Percentiles rank a stretch among this genome's conserved stretches.
phyloP scores from a whole-genome alignment of 345 rosid species.

The Gossypium raimondii region DNA sequence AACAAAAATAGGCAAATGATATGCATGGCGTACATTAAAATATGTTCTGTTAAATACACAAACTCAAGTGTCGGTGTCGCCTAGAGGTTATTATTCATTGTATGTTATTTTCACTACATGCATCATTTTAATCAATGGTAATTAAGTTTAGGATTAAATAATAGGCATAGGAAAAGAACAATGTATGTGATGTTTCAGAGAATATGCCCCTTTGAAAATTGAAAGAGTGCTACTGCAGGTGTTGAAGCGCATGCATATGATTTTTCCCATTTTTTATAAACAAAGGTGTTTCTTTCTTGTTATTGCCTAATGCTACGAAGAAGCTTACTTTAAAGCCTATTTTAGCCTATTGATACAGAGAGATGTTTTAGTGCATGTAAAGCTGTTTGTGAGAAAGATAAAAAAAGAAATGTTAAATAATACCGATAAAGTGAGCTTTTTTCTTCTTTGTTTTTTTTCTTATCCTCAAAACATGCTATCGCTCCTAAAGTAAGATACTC shows the following conservation, averaged over 20 bases:
- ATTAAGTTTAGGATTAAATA: not conserved
- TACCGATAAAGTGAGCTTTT: not conserved
- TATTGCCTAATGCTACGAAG: not conserved
- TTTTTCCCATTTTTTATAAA: not conserved
- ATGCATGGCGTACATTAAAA: not conserved
- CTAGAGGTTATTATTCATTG: not conserved
- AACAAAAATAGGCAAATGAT: not conserved
- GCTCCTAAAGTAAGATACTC: not conserved
- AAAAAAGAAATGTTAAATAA: slow-evolving; percentile 1
- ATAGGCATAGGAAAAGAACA: not conserved
- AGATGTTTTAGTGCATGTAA: not conserved
- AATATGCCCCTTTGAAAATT: slow-evolving; percentile 3
- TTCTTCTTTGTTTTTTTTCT: not conserved
- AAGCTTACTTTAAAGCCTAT: not conserved
- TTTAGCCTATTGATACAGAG: not conserved
- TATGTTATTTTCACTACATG: slow-evolving; percentile 5
- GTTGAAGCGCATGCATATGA: slow-evolving; percentile 5
- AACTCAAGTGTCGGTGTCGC: slow-evolving; percentile 6
- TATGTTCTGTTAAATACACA: not conserved
- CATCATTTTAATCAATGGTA: not conserved
- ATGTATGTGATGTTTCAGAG: not conserved
- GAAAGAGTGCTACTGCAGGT: not conserved
- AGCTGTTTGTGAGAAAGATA: not conserved
- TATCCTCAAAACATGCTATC: slow-evolving; percentile 3
- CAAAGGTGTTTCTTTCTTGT: not conserved